Evolutionary conservation across 805 yeast genomes (phyloP), one percentile per base, ranked within the genome.

Genomic region (Brettanomyces nanus): DNA sequence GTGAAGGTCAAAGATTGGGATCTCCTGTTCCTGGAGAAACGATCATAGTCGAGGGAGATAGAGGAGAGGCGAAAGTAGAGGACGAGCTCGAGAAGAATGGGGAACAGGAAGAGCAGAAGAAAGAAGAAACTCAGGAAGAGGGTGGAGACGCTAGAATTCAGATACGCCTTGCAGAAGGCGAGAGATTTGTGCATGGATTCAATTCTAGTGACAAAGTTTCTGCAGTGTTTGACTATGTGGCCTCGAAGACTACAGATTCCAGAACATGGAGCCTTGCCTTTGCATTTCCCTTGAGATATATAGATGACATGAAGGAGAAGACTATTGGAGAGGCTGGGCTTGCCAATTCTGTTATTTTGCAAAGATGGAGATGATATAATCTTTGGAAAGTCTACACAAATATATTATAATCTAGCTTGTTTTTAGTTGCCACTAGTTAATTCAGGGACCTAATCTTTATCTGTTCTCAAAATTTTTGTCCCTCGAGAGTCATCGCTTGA

Each of bases 1-100:
- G 97, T 3, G 52, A 61, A 2, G 97, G 98, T 15, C 80, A 79
- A 38, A 70, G 97, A 51, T 66, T 90, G 40, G 98, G 98, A 1
- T 80, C 94, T 1, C 92, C 94, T 2, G 81, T 85, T 17, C 92
- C 95, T 0, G 85, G 87, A 1, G 92, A 82, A 36, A 52, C 63
- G 11, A 31, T 28, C 22, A 28, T 35, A 14, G 36, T 42, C 23
- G 48, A 38, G 15, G 42, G 36, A 15, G 38, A 38, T 22, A 11
- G 15, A 7, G 6, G 13, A 20, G 14, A 33, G 5, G 38, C 13
- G 5, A 28, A 15, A 13, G 36, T 35, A 21, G 34, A 25, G 19
- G 20, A 29, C 13, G 19, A 37, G 20, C 38, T 38, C 2, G 43
- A 39, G 5, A 52, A 44, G 14, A 34, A 41, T 4, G 48, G 41